phyloP scores from a whole-genome alignment of 805 yeast species.

The Yarrowia hollandica region DNA sequence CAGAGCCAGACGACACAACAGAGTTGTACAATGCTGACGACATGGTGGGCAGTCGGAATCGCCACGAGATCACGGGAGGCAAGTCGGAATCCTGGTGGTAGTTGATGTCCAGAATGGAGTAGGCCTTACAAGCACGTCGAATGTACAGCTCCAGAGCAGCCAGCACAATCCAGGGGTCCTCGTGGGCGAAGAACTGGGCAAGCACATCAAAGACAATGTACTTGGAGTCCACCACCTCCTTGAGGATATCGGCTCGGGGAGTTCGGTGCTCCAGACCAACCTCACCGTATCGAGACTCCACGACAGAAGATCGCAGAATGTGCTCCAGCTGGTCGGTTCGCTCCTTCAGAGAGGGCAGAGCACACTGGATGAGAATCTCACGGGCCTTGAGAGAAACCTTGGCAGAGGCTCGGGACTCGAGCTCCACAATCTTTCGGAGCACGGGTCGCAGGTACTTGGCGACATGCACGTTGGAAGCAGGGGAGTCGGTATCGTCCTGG shows the following conservation, averaged over 20 bases:
- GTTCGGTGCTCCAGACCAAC: slow-evolving; percentile 69
- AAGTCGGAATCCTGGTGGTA: slow-evolving; percentile 52
- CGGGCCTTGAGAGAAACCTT: slow-evolving; percentile 94
- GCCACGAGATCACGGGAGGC: slow-evolving; percentile 80
- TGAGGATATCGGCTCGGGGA: slow-evolving; percentile 77
- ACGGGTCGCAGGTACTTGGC: slow-evolving; percentile 68
- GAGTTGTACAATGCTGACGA: slow-evolving; percentile 73
- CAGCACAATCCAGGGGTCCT: slow-evolving; percentile 84
- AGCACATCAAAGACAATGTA: slow-evolving; percentile 95
- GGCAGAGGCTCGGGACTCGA: slow-evolving; percentile 87
- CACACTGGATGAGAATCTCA: slow-evolving; percentile 93
- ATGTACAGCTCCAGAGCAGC: slow-evolving; percentile 98
- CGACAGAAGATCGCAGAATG: slow-evolving; percentile 86
- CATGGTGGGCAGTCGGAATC: slow-evolving; percentile 77
- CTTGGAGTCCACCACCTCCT: slow-evolving; percentile 93
- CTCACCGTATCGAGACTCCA: slow-evolving; percentile 87
- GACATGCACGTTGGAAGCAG: slow-evolving; percentile 65
- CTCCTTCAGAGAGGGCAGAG: slow-evolving; percentile 93
- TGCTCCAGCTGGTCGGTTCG: slow-evolving; percentile 97
- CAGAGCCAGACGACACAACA: slow-evolving; percentile 38
- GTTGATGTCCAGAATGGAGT: slow-evolving; percentile 74
- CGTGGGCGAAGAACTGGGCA: slow-evolving; percentile 80
- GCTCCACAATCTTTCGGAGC: slow-evolving; percentile 76
- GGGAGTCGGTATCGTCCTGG: slow-evolving; percentile 36
- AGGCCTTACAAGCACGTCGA: slow-evolving; percentile 96